These are phyloP conservation scores for Saccharum spontaneum DNA, from an alignment of 176 grass and related monocot genomes.

Conservation along the genomic window DNA sequence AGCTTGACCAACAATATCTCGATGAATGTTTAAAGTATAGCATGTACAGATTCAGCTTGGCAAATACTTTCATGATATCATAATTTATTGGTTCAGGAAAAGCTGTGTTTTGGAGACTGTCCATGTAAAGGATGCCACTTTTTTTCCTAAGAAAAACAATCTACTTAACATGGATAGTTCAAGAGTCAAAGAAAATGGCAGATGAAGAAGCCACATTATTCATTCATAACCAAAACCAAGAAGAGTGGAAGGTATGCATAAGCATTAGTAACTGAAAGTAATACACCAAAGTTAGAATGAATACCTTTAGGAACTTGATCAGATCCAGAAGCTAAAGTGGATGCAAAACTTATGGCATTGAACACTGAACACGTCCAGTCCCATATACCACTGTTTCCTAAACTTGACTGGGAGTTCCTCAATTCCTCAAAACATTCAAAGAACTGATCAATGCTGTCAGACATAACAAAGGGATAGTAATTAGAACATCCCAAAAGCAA, in stretches of 20 bases:
- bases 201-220: conserved; percentile 10
- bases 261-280: conserved; percentile 16
- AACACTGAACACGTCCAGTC: conserved; percentile 99
- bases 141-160: neutral
- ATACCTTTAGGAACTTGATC: conserved; percentile 85
- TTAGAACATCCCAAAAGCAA: neutral
- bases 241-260: neutral
- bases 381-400: conserved; percentile 86
- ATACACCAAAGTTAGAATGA: conserved; percentile 11
- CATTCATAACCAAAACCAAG: neutral
- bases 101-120: neutral
- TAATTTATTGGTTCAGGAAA: neutral
- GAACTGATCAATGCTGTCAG: conserved; percentile 93
- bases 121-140: neutral
- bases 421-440: conserved; percentile 99
- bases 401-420: conserved; percentile 77
- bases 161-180: conserved; percentile 9
- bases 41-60: neutral
- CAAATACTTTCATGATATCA: neutral
- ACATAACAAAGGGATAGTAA: conserved; percentile 47
- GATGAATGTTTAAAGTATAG: neutral
- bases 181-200: conserved; percentile 17
- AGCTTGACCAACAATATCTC: neutral
- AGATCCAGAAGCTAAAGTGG: conserved; percentile 90
- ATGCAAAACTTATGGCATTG: conserved; percentile 86